Conservation (phyloP, 2,329 filamentous ascomycete species). For the Alternaria solani region DNA sequence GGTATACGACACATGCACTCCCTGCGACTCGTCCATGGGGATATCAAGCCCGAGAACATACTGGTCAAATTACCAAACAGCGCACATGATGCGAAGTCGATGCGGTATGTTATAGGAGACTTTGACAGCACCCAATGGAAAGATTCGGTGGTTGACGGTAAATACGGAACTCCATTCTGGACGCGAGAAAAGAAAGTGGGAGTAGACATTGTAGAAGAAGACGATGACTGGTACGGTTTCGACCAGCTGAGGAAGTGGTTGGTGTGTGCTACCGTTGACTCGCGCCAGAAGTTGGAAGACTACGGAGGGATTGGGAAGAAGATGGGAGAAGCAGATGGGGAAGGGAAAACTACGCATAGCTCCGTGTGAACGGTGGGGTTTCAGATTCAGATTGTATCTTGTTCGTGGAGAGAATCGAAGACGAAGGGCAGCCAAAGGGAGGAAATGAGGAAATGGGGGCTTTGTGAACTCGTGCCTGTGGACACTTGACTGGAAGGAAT, state of each 20-base stretch:
- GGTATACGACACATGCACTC: not conserved
- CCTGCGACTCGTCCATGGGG: not conserved
- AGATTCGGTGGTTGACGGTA: not conserved
- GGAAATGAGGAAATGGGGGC: no score
- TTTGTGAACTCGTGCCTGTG: no score
- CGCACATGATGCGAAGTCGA: not conserved
- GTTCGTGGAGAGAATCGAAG: no score
- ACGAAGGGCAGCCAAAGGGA: no score
- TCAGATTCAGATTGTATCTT: not conserved
- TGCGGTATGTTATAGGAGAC: not conserved
- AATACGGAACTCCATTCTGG: slow-evolving; percentile 2
- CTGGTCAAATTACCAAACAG: not conserved
- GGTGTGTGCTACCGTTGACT: not conserved
- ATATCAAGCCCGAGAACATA: not conserved
- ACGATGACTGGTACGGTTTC: slow-evolving; percentile 13
- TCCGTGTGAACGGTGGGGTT: not conserved
- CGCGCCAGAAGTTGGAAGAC: not conserved
- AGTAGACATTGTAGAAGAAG: not conserved
- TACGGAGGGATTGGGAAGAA: not conserved
- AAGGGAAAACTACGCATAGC: not conserved
- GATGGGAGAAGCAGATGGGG: not conserved
- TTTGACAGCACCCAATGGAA: slow-evolving; percentile 9
- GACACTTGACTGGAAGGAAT: no score
- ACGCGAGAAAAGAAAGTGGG: not conserved
- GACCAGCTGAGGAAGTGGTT: slow-evolving; percentile 3